Conservation (phyloP, 371 early-diverging fungal genomes). For the Edhazardia aedis region DNA sequence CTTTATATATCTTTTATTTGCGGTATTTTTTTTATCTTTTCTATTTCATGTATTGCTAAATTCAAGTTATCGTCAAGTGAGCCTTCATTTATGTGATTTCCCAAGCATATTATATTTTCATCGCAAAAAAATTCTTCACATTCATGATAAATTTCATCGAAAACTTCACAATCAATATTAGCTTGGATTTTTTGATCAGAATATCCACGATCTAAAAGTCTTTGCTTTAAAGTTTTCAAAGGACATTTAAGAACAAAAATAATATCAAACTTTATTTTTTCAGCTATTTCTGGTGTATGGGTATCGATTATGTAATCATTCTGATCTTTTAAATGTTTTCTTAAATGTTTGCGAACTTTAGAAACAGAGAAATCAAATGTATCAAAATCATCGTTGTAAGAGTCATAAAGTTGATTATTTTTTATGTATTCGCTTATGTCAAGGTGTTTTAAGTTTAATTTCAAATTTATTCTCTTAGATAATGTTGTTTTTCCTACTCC, state of each 20-base stretch:
- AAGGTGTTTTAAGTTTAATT: slow-evolving; percentile 10
- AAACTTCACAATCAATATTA: slow-evolving; percentile 41
- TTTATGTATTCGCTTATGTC: slow-evolving; percentile 35
- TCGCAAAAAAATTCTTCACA: slow-evolving; percentile 15
- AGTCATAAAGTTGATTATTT: slow-evolving; percentile 33
- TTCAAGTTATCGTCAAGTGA: too few relatives aligned
- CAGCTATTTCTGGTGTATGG: slow-evolving; percentile 30
- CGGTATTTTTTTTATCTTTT: too few relatives aligned
- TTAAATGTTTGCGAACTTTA: slow-evolving; percentile 22
- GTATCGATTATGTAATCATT: slow-evolving; percentile 40
- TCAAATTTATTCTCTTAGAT: slow-evolving; percentile 13
- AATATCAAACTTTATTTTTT: slow-evolving; percentile 27
- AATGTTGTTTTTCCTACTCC: slow-evolving; percentile 44
- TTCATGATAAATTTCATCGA: slow-evolving; percentile 36
- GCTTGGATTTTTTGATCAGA: slow-evolving; percentile 35
- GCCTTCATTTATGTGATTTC: too few relatives aligned
- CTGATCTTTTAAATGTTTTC: slow-evolving; percentile 13
- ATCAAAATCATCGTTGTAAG: slow-evolving; percentile 24
- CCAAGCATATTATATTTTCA: slow-evolving; percentile 4
- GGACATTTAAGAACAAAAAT: slow-evolving; percentile 29
- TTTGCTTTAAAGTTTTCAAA: slow-evolving; percentile 17
- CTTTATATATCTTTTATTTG: too few relatives aligned
- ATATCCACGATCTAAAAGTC: slow-evolving; percentile 36
- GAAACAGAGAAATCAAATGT: slow-evolving; percentile 29
- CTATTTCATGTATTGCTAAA: too few relatives aligned